Evolutionary conservation across 2,329 filamentous ascomycete genomes (phyloP).

Genomic region (Karstenula rhodostoma): DNA sequence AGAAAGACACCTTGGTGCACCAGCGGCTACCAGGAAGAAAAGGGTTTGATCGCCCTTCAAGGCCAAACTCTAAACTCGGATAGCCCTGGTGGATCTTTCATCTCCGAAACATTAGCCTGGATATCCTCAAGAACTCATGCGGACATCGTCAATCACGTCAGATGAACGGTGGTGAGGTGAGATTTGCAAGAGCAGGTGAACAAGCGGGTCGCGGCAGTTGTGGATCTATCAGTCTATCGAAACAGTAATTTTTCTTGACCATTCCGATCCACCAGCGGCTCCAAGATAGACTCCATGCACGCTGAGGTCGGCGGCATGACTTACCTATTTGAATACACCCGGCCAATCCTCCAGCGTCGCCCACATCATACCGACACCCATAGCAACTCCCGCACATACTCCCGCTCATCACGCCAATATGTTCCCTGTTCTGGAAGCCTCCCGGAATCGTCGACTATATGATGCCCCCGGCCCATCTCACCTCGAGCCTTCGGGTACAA

Average conservation of each 20-base stretch:
- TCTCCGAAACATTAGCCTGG: slow-evolving; percentile 9
- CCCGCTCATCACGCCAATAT: background rate
- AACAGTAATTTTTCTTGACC: background rate
- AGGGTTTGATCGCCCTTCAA: slow-evolving; percentile 6
- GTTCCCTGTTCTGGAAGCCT: background rate
- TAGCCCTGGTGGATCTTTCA: slow-evolving; percentile 3
- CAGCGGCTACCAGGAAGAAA: background rate
- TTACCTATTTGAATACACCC: background rate
- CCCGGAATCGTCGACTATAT: slow-evolving; percentile 1
- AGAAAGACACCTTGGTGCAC: slow-evolving; percentile 3
- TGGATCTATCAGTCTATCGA: slow-evolving; percentile 12
- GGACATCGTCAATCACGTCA: background rate
- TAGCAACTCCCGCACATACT: background rate
- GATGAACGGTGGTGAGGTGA: background rate
- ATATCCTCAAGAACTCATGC: background rate
- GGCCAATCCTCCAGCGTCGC: background rate
- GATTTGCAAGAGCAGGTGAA: background rate
- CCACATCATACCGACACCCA: slow-evolving; percentile 1
- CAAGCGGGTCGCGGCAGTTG: background rate
- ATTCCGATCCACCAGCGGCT: background rate
- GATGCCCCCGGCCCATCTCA: slow-evolving; percentile 19
- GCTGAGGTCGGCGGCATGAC: background rate
- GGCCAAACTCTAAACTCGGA: background rate
- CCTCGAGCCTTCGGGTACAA: background rate
- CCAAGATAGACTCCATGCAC: background rate